These are phyloP conservation scores for Nicotiana sylvestris DNA, from an alignment of 257 asterid genomes.

Conservation along the genomic window DNA sequence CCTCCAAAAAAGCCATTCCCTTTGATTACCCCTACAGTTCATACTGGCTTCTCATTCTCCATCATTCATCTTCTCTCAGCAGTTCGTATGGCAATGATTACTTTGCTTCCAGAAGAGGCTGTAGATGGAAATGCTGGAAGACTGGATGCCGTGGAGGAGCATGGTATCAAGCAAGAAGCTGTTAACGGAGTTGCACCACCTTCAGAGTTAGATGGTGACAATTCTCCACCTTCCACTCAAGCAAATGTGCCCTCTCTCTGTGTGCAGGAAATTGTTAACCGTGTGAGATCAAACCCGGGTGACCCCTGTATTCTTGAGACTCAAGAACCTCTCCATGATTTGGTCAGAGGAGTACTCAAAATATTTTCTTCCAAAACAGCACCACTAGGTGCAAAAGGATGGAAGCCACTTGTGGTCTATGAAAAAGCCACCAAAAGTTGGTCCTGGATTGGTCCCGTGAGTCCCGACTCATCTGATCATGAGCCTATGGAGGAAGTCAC, in stretches of 20 bases:
- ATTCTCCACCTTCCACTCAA: slow-evolving; percentile 42
- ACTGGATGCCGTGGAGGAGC: slow-evolving; percentile 40
- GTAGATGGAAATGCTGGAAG: slow-evolving; percentile 40
- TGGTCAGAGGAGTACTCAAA: slow-evolving; percentile 91
- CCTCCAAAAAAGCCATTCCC: slow-evolving; percentile 72
- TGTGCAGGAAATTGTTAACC: slow-evolving; percentile 79
- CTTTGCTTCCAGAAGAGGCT: slow-evolving; percentile 65
- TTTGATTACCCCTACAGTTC: slow-evolving; percentile 83
- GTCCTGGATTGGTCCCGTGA: slow-evolving; percentile 90
- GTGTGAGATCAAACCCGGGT: slow-evolving; percentile 83
- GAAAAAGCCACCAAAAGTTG: slow-evolving; percentile 77
- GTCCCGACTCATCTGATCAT: slow-evolving; percentile 40
- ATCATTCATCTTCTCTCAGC: slow-evolving; percentile 94
- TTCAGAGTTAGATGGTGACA: slow-evolving; percentile 34
- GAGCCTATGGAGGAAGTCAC: slow-evolving; percentile 76
- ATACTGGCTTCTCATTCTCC: slow-evolving; percentile 86
- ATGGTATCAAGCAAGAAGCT: slow-evolving; percentile 43
- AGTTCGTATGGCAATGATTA: slow-evolving; percentile 80
- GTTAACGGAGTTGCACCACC: slow-evolving; percentile 29
- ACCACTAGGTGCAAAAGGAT: slow-evolving; percentile 97
- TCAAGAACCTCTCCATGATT: slow-evolving; percentile 96
- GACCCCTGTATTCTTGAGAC: slow-evolving; percentile 96
- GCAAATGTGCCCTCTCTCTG: slow-evolving; percentile 59
- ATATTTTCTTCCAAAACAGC: slow-evolving; percentile 88
- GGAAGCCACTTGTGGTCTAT: slow-evolving; percentile 89